Conservation (phyloP, 1,284 basidiomycete genomes). For the Rhodotorula sp. region DNA sequence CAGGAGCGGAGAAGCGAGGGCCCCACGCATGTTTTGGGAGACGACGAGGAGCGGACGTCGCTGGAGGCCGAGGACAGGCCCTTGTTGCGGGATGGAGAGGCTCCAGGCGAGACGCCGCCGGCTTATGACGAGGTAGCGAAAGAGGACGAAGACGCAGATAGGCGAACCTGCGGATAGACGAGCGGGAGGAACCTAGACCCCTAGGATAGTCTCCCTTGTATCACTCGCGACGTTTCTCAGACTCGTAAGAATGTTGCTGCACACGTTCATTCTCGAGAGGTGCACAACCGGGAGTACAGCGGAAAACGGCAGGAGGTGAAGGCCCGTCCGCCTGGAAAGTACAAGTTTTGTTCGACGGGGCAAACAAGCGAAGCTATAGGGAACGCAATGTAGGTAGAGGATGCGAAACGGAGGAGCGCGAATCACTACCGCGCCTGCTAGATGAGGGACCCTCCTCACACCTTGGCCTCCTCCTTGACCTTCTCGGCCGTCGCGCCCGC, state of each 20-base stretch:
- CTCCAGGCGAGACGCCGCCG: conserved; percentile 5
- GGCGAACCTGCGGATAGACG: neutral
- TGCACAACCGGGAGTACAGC: too few species aligned
- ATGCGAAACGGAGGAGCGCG: too few species aligned
- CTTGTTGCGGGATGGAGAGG: neutral
- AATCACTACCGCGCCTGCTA: too few species aligned
- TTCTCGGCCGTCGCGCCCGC: neutral
- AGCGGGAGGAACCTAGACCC: too few species aligned
- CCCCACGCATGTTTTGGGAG: conserved; percentile 20
- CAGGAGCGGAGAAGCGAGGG: neutral
- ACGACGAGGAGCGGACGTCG: conserved; percentile 22
- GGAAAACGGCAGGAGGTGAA: neutral
- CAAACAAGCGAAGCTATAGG: too few species aligned
- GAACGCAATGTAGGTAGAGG: too few species aligned
- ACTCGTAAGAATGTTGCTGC: too few species aligned
- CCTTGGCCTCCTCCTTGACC: conserved; percentile 6
- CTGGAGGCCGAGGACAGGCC: conserved; percentile 25
- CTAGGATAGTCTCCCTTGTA: too few species aligned
- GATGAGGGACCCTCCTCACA: neutral
- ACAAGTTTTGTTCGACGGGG: too few species aligned
- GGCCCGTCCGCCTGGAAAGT: neutral
- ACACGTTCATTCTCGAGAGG: too few species aligned
- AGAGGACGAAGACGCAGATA: neutral
- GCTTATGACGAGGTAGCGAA: conserved; percentile 26
- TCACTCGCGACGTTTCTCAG: too few species aligned